A percentile compares a stretch with the other conserved stretches of the same genome.
Evolutionary conservation across 129 eudicot genomes (phyloP).

Genomic region (Deinandra increscens): DNA sequence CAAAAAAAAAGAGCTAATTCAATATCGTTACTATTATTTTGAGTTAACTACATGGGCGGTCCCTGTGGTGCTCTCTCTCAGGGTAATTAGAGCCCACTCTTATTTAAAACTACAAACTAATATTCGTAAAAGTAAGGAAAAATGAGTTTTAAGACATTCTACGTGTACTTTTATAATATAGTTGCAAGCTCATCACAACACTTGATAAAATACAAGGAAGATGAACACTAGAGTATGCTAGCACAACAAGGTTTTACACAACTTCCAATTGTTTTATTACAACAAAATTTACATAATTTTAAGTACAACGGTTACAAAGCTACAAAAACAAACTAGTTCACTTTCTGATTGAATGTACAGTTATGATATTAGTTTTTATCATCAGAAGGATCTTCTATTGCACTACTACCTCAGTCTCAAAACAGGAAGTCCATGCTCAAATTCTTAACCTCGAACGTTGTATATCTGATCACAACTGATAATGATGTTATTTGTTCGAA

Average conservation of each 20-base stretch:
- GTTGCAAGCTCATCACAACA: constrained; percentile 4
- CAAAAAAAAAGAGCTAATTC: neutral
- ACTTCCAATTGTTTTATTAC: constrained; percentile 6
- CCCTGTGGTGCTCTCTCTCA: neutral
- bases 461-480: neutral
- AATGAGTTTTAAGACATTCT: neutral
- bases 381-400: constrained; percentile 20
- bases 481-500: neutral
- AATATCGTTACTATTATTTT: too few species aligned
- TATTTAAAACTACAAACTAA: neutral
- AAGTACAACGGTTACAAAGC: neutral
- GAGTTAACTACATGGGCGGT: too few species aligned
- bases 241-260: constrained; percentile 6
- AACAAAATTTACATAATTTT: neutral
- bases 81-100: constrained; percentile 1
- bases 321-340: neutral
- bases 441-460: neutral
- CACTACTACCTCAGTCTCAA: neutral
- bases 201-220: neutral
- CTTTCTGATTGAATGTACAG: neutral
- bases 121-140: neutral
- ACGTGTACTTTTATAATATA: neutral
- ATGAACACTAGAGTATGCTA: neutral
- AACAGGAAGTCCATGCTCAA: neutral
- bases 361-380: neutral